Evolutionary conservation across 441 rosid genomes (phyloP).

Genomic region (Erodium texanum): DNA sequence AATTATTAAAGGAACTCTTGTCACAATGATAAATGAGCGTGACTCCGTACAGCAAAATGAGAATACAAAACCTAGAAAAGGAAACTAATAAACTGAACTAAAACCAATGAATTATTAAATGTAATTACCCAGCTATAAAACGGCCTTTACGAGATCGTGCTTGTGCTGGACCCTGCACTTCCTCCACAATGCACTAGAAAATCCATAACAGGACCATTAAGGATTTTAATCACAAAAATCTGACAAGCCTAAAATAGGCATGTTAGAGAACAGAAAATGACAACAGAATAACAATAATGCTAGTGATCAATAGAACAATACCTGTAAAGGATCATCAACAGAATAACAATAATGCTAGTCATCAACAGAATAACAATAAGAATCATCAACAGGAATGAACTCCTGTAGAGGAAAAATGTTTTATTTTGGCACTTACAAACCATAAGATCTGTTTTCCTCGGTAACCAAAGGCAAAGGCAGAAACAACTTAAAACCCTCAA

Average conservation of each 20-base stretch:
- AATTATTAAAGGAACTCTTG: not conserved
- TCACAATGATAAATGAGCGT: not conserved
- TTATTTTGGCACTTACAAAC: too few relatives aligned
- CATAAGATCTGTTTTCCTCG: too few relatives aligned
- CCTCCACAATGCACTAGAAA: constrained; percentile 93
- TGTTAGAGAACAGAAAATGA: not conserved
- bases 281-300: not conserved
- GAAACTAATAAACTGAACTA: constrained; percentile 10
- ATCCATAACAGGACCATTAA: constrained; percentile 10
- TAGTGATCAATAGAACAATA: too few relatives aligned
- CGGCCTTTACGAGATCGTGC: constrained; percentile 94
- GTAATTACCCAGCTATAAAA: constrained; percentile 87
- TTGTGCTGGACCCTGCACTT: constrained; percentile 91
- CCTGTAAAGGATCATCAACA: too few relatives aligned
- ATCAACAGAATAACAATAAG: too few relatives aligned
- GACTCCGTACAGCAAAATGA: not conserved
- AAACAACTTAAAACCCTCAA: too few relatives aligned
- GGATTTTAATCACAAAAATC: constrained; percentile 12
- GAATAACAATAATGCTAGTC: not conserved
- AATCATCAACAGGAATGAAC: too few relatives aligned
- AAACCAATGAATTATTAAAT: constrained; percentile 8
- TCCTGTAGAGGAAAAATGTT: too few relatives aligned
- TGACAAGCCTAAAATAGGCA: not conserved
- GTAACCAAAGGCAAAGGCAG: too few relatives aligned
- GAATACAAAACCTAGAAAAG: not conserved